phyloP scores from a whole-genome alignment of 2,329 filamentous ascomycete species.

The Talaromyces sp. region DNA sequence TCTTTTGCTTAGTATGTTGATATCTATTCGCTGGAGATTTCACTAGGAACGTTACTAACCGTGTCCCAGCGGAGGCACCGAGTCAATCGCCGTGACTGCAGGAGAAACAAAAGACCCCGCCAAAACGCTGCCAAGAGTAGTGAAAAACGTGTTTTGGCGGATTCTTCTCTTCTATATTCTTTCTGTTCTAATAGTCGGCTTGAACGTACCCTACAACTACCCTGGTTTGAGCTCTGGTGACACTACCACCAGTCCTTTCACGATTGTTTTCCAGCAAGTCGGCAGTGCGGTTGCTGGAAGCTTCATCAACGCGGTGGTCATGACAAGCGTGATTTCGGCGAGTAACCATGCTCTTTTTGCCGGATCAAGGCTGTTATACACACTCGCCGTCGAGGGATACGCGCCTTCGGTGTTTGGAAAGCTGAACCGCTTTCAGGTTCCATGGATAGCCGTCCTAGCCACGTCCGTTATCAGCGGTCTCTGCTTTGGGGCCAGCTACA shows the following conservation, averaged over 20 bases:
- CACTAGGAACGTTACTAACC: slow-evolving; percentile 10
- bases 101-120: slow-evolving; percentile 61
- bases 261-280: slow-evolving; percentile 56
- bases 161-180: slow-evolving; percentile 53
- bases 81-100: slow-evolving; percentile 61
- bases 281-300: slow-evolving; percentile 52
- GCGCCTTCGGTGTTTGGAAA: slow-evolving; percentile 53
- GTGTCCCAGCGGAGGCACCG: slow-evolving; percentile 49
- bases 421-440: slow-evolving; percentile 47
- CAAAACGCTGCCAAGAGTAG: slow-evolving; percentile 56
- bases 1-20: slow-evolving; percentile 51
- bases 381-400: slow-evolving; percentile 50
- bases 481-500: slow-evolving; percentile 62
- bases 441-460: slow-evolving; percentile 51
- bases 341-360: slow-evolving; percentile 57
- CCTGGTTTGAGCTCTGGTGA: slow-evolving; percentile 39
- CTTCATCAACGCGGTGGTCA: slow-evolving; percentile 58
- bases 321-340: slow-evolving; percentile 55
- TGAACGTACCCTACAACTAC: slow-evolving; percentile 56
- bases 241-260: slow-evolving; percentile 50
- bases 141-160: slow-evolving; percentile 63
- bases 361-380: slow-evolving; percentile 53
- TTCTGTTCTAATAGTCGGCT: slow-evolving; percentile 51
- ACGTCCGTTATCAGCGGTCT: slow-evolving; percentile 53
- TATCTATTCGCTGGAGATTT: not conserved